Percentiles rank a stretch among this genome's conserved stretches.
Evolutionary conservation across 306 rosid species (phyloP).

Genomic region (Vicia sativa): DNA sequence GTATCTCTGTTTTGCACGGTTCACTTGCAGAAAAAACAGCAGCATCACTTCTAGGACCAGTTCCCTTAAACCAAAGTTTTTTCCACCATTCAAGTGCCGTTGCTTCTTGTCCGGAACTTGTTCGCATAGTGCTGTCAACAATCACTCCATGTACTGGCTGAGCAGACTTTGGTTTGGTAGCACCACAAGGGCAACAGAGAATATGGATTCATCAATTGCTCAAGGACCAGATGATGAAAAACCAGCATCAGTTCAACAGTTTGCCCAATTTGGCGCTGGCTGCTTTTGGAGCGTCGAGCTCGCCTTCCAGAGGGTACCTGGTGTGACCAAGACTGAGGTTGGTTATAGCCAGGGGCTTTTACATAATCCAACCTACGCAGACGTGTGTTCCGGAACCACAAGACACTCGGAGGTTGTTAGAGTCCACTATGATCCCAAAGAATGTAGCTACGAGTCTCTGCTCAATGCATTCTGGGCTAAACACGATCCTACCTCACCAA

Average conservation of each 20-base stretch:
- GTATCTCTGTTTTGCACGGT: too few species aligned
- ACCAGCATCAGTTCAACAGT: slow-evolving; percentile 75
- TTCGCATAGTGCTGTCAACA: slow-evolving; percentile 40
- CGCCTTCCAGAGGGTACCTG: slow-evolving; percentile 78
- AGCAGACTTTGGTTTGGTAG: slow-evolving; percentile 73
- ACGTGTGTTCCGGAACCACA: slow-evolving; percentile 66
- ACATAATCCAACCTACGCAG: slow-evolving; percentile 74
- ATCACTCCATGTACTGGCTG: slow-evolving; percentile 69
- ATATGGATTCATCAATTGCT: slow-evolving; percentile 62
- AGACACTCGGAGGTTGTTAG: slow-evolving; percentile 81
- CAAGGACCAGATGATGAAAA: slow-evolving; percentile 79
- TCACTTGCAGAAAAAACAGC: too few species aligned
- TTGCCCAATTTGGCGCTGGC: slow-evolving; percentile 91
- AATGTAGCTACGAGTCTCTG: slow-evolving; percentile 61
- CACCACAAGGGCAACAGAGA: slow-evolving; percentile 46
- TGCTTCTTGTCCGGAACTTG: too few species aligned
- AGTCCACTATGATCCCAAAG: slow-evolving; percentile 80
- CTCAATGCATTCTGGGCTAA: slow-evolving; percentile 73
- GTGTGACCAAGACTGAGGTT: slow-evolving; percentile 82
- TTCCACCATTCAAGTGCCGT: too few species aligned
- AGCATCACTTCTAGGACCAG: too few species aligned
- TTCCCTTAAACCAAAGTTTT: too few species aligned
- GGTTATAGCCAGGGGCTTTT: slow-evolving; percentile 76
- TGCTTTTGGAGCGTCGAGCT: slow-evolving; percentile 97
- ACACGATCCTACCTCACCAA: slow-evolving; percentile 85